phyloP scores from a whole-genome alignment of 1,284 basidiomycete genomes.

The Trichosporon ovoides region DNA sequence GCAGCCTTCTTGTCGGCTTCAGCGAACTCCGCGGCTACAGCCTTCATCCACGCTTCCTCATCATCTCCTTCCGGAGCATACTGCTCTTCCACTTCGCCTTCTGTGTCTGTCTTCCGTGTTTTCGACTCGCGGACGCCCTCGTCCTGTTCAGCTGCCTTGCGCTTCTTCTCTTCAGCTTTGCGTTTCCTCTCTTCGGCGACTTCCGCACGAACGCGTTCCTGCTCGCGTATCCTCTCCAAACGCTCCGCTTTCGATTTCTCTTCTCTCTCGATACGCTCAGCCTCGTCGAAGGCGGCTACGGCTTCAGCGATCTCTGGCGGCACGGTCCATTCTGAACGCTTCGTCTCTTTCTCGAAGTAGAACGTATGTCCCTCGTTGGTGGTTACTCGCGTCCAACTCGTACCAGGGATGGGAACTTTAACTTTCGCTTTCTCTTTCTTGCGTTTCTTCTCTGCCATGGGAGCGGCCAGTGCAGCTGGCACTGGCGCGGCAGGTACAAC shows the following conservation, averaged over 20 bases:
- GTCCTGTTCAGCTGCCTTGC: constrained; percentile 56
- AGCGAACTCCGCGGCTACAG: constrained; percentile 61
- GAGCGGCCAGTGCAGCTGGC: constrained; percentile 20
- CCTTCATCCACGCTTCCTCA: constrained; percentile 72
- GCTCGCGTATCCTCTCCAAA: constrained; percentile 42
- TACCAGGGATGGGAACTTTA: constrained; percentile 78
- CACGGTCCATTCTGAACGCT: constrained; percentile 81
- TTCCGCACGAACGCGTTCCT: constrained; percentile 50
- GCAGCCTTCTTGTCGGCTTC: constrained; percentile 59
- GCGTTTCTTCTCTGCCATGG: constrained; percentile 48
- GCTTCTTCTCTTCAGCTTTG: constrained; percentile 58
- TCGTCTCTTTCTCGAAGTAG: constrained; percentile 77
- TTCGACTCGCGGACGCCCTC: constrained; percentile 49
- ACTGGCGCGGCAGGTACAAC: constrained; percentile 36
- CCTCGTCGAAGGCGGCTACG: constrained; percentile 60
- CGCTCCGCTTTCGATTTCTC: constrained; percentile 48
- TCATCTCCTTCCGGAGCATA: constrained; percentile 49
- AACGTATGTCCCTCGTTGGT: constrained; percentile 89
- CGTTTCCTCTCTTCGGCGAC: constrained; percentile 50
- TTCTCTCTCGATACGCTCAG: constrained; percentile 53
- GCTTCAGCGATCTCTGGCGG: constrained; percentile 79
- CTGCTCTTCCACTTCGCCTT: constrained; percentile 49
- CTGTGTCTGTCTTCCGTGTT: constrained; percentile 31
- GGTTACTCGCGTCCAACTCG: constrained; percentile 80
- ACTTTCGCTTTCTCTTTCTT: constrained; percentile 83